Percentiles rank a stretch among this genome's conserved stretches.
Evolutionary conservation across 305 asterid genomes (phyloP).

Genomic region (Solanum aculeatissimum): DNA sequence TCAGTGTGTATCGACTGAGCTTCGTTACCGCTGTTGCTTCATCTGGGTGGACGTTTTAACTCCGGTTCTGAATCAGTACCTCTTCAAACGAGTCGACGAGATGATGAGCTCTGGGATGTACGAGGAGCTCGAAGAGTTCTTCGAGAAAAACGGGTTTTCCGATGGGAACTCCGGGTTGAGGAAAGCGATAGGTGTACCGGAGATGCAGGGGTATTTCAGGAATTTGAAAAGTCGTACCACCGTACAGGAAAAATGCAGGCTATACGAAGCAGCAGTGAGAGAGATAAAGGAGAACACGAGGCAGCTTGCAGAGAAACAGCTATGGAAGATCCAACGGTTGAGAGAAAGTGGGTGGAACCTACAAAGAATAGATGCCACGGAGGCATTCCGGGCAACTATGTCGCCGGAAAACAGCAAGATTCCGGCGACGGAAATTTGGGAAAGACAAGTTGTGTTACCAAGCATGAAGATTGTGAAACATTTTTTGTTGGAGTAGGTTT

Average conservation of each 20-base stretch:
- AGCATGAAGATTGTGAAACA: conserved; percentile 83
- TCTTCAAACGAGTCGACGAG: conserved; percentile 63
- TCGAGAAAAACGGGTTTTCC: conserved; percentile 6
- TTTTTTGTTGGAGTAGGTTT: conserved; percentile 73
- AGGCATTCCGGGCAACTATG: conserved; percentile 39
- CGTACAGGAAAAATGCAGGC: background rate
- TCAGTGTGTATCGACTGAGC: conserved; percentile 20
- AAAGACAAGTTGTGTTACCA: conserved; percentile 57
- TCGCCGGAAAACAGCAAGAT: conserved; percentile 17
- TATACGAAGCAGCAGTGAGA: conserved; percentile 56
- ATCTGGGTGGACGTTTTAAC: conserved; percentile 61
- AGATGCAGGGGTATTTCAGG: conserved; percentile 43
- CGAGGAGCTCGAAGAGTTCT: conserved; percentile 48
- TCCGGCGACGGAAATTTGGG: conserved; percentile 49
- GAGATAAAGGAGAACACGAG: conserved; percentile 75
- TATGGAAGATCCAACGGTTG: conserved; percentile 63
- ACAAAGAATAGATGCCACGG: conserved; percentile 69
- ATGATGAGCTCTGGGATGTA: conserved; percentile 76
- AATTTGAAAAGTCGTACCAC: background rate
- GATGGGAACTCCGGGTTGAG: conserved; percentile 29
- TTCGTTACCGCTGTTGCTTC: conserved; percentile 65
- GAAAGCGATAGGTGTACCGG: conserved; percentile 78
- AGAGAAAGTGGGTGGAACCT: conserved; percentile 81
- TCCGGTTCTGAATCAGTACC: conserved; percentile 36
- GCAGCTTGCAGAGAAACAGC: conserved; percentile 63